These are phyloP conservation scores for Nigrospora sphaerica DNA, from an alignment of 2,329 filamentous ascomycete species.

Conservation along the genomic window DNA sequence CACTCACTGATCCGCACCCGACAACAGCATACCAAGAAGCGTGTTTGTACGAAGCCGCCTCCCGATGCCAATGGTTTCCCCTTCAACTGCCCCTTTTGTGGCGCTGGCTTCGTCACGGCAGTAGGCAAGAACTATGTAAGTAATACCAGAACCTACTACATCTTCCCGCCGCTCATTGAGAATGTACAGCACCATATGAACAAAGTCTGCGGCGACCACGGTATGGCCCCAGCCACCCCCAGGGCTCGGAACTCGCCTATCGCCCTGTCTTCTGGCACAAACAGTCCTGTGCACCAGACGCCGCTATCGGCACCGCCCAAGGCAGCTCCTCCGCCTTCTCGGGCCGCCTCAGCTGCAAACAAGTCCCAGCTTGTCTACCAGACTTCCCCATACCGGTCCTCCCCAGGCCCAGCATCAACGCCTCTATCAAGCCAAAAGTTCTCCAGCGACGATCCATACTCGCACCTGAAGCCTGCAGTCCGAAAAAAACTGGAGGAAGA, in stretches of 20 bases:
- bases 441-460: slow-evolving; percentile 30
- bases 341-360: too few relatives aligned
- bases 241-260: slow-evolving; percentile 6
- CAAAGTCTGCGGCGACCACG: slow-evolving; percentile 38
- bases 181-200: slow-evolving; percentile 28
- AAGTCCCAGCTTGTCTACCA: too few relatives aligned
- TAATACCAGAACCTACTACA: background rate
- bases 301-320: too few relatives aligned
- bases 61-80: slow-evolving; percentile 17
- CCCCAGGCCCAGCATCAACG: too few relatives aligned
- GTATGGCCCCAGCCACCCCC: slow-evolving; percentile 14
- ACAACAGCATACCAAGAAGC: slow-evolving; percentile 26
- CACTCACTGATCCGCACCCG: slow-evolving; percentile 1
- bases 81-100: slow-evolving; percentile 38
- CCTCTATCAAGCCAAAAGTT: too few relatives aligned
- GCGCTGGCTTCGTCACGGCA: slow-evolving; percentile 33
- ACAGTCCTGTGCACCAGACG: slow-evolving; percentile 1
- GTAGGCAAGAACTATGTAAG: slow-evolving; percentile 34
- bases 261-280: slow-evolving; percentile 6
- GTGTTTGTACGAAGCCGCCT: slow-evolving; percentile 22
- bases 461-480: slow-evolving; percentile 29
- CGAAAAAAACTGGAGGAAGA: slow-evolving; percentile 26
- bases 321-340: too few relatives aligned
- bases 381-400: too few relatives aligned
- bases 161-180: background rate